phyloP scores from a whole-genome alignment of 371 early-diverging fungal genomes.

The Syncephalastrum racemosum region DNA sequence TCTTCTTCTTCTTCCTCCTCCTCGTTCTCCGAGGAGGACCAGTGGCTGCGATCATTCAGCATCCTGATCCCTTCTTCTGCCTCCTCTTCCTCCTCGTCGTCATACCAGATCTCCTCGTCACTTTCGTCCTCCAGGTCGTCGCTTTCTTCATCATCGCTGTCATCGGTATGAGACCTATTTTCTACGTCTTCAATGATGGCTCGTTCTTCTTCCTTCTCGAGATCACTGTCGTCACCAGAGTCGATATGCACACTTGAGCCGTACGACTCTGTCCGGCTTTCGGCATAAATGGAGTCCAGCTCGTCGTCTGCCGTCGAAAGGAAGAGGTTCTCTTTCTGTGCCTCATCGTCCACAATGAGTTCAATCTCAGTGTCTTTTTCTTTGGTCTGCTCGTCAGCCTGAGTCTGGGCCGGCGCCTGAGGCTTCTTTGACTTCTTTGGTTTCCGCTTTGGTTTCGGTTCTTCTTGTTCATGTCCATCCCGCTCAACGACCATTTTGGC shows the following conservation, averaged over 20 bases:
- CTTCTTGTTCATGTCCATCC: slow-evolving; percentile 10
- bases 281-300: slow-evolving; percentile 16
- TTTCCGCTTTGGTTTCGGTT: slow-evolving; percentile 14
- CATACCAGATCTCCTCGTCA: slow-evolving; percentile 18
- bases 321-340: background rate
- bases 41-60: slow-evolving; percentile 15
- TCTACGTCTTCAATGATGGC: slow-evolving; percentile 38
- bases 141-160: slow-evolving; percentile 15
- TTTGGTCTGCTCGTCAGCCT: slow-evolving; percentile 3
- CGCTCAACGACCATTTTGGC: slow-evolving; percentile 16
- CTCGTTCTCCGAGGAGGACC: slow-evolving; percentile 42
- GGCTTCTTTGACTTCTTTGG: slow-evolving; percentile 14
- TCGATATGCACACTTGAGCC: slow-evolving; percentile 39
- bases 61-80: slow-evolving; percentile 15
- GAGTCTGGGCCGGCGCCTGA: background rate
- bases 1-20: slow-evolving; percentile 42
- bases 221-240: slow-evolving; percentile 45
- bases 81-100: slow-evolving; percentile 13
- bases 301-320: slow-evolving; percentile 9
- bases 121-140: slow-evolving; percentile 21
- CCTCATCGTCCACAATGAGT: slow-evolving; percentile 27
- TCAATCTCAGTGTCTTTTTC: slow-evolving; percentile 17
- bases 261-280: slow-evolving; percentile 16
- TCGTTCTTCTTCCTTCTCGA: slow-evolving; percentile 41
- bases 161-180: slow-evolving; percentile 18